phyloP scores from a whole-genome alignment of 805 yeast genomes.

The Metschnikowia vanudenii region DNA sequence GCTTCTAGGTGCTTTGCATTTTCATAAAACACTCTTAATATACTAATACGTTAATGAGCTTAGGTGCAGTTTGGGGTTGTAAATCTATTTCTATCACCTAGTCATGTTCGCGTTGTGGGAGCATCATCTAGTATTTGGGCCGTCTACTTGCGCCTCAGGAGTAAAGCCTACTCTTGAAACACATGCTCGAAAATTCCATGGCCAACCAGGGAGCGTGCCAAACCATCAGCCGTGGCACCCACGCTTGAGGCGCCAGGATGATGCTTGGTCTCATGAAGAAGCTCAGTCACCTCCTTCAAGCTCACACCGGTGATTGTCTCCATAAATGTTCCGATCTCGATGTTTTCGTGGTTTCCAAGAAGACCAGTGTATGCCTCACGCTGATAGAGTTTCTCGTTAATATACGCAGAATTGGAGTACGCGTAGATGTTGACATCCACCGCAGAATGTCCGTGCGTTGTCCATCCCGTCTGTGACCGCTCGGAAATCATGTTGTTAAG shows the following conservation, averaged over 20 bases:
- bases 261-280: conserved; percentile 51
- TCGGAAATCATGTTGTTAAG: conserved; percentile 69
- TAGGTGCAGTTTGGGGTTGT: too few species aligned
- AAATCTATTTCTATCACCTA: too few species aligned
- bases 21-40: neutral
- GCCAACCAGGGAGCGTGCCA: too few species aligned
- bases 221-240: neutral
- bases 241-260: conserved; percentile 26
- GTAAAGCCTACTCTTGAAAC: neutral
- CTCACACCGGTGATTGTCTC: conserved; percentile 50
- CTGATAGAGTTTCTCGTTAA: conserved; percentile 37
- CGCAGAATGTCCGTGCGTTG: conserved; percentile 94
- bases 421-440: conserved; percentile 94
- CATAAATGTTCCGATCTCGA: conserved; percentile 77
- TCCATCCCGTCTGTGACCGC: conserved; percentile 94
- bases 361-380: conserved; percentile 38
- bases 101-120: too few species aligned
- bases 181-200: conserved; percentile 6
- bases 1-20: neutral
- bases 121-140: neutral
- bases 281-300: conserved; percentile 47
- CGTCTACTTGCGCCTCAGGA: neutral
- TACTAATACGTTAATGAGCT: neutral
- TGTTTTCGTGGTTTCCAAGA: conserved; percentile 84
- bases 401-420: conserved; percentile 55